These are phyloP conservation scores for Mucor mucedo DNA, from an alignment of 371 early-diverging fungal species.

Conservation along the genomic window DNA sequence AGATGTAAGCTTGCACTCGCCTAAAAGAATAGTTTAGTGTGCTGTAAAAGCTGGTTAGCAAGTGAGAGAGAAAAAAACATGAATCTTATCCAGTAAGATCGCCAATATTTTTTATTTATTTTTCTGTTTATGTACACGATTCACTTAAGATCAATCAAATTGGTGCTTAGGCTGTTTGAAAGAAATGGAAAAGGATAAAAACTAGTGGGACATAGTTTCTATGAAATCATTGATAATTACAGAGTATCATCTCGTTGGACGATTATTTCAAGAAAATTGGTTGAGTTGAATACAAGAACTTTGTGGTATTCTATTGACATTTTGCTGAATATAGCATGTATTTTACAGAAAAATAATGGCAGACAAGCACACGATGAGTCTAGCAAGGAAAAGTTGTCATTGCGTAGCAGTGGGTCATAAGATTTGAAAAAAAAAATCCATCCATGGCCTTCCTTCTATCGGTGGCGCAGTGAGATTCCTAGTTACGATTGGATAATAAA, in stretches of 20 bases:
- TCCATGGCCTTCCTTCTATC: not conserved
- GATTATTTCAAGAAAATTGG: too few species aligned
- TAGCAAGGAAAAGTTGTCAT: constrained; percentile 11
- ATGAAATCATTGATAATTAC: too few species aligned
- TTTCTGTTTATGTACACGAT: too few species aligned
- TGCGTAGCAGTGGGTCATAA: not conserved
- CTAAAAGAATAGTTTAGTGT: constrained; percentile 19
- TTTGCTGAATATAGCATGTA: too few species aligned
- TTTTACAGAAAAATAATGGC: too few species aligned
- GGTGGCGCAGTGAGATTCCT: constrained; percentile 25
- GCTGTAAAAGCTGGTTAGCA: constrained; percentile 5
- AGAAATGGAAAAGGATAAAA: too few species aligned
- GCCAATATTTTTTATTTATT: not conserved
- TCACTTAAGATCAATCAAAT: too few species aligned
- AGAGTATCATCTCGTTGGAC: too few species aligned
- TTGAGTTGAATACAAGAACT: too few species aligned
- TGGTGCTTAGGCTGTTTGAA: too few species aligned
- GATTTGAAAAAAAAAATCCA: constrained; percentile 4
- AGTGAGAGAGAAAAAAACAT: constrained; percentile 38
- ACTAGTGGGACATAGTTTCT: too few species aligned
- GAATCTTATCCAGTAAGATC: constrained; percentile 36
- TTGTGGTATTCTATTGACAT: too few species aligned
- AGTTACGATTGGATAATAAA: constrained; percentile 19
- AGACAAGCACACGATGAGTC: not conserved
- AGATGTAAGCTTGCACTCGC: constrained; percentile 4